These are phyloP conservation scores for Penicillium robsamsonii DNA, from an alignment of 495 filamentous ascomycete genomes.

Conservation along the genomic window DNA sequence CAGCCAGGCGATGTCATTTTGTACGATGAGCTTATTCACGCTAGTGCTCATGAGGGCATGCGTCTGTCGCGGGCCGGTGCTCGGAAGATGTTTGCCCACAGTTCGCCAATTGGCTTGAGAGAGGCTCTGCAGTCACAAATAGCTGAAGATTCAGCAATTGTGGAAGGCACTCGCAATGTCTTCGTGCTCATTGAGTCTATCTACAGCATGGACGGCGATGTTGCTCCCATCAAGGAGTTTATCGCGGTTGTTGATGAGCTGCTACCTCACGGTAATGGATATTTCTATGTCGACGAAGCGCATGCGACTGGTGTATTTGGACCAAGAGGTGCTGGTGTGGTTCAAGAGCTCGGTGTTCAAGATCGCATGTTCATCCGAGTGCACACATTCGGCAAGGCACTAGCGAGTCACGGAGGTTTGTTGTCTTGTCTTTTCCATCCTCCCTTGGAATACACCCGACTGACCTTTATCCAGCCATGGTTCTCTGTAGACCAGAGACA, in stretches of 20 bases:
- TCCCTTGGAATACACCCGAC: background rate
- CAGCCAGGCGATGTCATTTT: constrained; percentile 67
- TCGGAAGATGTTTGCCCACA: constrained; percentile 59
- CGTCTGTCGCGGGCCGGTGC: constrained; percentile 55
- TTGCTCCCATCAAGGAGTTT: constrained; percentile 61
- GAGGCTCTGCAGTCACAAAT: constrained; percentile 39
- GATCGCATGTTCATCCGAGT: constrained; percentile 64
- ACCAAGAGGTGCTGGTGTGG: constrained; percentile 60
- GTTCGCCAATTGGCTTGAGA: constrained; percentile 47
- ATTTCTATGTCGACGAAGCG: constrained; percentile 77
- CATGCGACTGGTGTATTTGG: constrained; percentile 72
- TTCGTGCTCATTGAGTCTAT: constrained; percentile 71
- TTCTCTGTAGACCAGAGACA: constrained; percentile 47
- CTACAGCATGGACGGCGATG: constrained; percentile 87
- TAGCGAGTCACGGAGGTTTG: constrained; percentile 70
- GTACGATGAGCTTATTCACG: constrained; percentile 74
- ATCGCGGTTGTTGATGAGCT: constrained; percentile 54
- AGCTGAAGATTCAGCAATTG: constrained; percentile 28
- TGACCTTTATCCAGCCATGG: constrained; percentile 27
- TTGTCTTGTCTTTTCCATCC: constrained; percentile 1
- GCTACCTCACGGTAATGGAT: constrained; percentile 57
- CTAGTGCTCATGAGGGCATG: constrained; percentile 78
- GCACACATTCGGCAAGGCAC: constrained; percentile 75
- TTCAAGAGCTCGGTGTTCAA: constrained; percentile 65
- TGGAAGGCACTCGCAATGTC: constrained; percentile 37